A percentile compares a stretch with the other conserved stretches of the same genome.
phyloP scores from a whole-genome alignment of 495 filamentous ascomycete genomes.

The Lasiosphaeria ovina region DNA sequence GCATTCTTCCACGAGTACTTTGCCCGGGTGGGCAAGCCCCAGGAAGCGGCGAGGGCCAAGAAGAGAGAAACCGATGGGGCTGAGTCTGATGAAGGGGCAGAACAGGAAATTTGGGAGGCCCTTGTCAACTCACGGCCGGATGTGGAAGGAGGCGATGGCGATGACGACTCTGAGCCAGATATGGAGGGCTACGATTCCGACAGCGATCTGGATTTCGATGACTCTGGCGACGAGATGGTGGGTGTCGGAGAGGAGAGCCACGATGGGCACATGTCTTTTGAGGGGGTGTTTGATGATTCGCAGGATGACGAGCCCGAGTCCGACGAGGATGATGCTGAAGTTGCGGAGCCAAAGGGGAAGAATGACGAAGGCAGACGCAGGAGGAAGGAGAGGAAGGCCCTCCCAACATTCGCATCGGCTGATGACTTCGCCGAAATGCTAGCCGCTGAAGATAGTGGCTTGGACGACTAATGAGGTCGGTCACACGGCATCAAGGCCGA shows the following conservation, averaged over 20 bases:
- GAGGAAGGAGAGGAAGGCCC: constrained; percentile 76
- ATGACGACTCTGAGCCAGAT: constrained; percentile 49
- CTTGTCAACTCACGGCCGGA: constrained; percentile 61
- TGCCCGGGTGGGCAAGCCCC: constrained; percentile 67
- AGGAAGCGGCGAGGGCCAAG: constrained; percentile 51
- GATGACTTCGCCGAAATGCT: constrained; percentile 93
- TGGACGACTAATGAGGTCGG: constrained; percentile 20
- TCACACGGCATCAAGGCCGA: not conserved
- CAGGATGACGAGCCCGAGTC: constrained; percentile 46
- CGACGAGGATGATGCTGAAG: constrained; percentile 28
- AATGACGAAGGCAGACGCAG: constrained; percentile 52
- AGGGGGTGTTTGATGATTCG: constrained; percentile 43
- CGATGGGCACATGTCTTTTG: constrained; percentile 42
- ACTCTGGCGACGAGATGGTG: constrained; percentile 27
- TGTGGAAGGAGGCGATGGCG: constrained; percentile 56
- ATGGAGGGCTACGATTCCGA: constrained; percentile 51
- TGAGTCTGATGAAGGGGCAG: constrained; percentile 53
- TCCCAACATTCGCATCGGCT: constrained; percentile 87
- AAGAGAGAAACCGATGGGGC: constrained; percentile 47
- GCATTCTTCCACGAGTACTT: constrained; percentile 99
- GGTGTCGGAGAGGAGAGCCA: constrained; percentile 38
- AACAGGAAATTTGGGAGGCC: constrained; percentile 90
- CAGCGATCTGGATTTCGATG: constrained; percentile 45
- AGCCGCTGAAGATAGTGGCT: constrained; percentile 66
- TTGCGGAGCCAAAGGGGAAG: constrained; percentile 33